Evolutionary conservation across 345 rosid species (phyloP).

Genomic region (Eucalyptus fibrosa): DNA sequence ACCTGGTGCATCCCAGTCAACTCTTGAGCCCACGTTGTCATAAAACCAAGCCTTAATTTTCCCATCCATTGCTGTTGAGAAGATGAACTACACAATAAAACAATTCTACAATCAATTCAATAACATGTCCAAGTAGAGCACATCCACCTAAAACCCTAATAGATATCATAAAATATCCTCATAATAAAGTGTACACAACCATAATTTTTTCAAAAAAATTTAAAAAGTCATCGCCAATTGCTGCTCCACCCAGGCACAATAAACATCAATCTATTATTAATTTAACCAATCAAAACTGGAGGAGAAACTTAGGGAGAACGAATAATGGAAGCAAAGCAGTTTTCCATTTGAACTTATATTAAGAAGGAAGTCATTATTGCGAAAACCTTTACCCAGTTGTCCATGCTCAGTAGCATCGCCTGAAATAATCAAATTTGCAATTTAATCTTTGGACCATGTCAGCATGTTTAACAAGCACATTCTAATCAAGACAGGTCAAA

Average conservation of each 20-base stretch:
- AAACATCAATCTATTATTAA: too few relatives aligned
- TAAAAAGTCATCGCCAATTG: too few relatives aligned
- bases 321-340: too few relatives aligned
- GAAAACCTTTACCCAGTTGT: background rate
- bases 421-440: background rate
- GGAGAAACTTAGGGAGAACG: background rate
- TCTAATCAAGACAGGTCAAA: background rate
- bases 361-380: background rate
- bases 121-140: too few relatives aligned
- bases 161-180: too few relatives aligned
- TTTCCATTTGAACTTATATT: accelerated
- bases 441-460: background rate
- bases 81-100: too few relatives aligned
- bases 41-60: slow-evolving; percentile 31
- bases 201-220: too few relatives aligned
- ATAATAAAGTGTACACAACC: too few relatives aligned
- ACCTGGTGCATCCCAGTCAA: slow-evolving; percentile 59
- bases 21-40: slow-evolving; percentile 51
- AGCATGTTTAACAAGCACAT: too few relatives aligned
- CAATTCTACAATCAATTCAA: too few relatives aligned
- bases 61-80: too few relatives aligned
- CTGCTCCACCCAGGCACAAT: accelerated
- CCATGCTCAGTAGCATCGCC: background rate
- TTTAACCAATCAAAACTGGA: accelerated
- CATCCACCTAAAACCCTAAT: accelerated